Evolutionary conservation across 208 protist genomes (phyloP), one percentile per base, ranked within the genome.

Genomic region (Trypanosoma lewisi): DNA sequence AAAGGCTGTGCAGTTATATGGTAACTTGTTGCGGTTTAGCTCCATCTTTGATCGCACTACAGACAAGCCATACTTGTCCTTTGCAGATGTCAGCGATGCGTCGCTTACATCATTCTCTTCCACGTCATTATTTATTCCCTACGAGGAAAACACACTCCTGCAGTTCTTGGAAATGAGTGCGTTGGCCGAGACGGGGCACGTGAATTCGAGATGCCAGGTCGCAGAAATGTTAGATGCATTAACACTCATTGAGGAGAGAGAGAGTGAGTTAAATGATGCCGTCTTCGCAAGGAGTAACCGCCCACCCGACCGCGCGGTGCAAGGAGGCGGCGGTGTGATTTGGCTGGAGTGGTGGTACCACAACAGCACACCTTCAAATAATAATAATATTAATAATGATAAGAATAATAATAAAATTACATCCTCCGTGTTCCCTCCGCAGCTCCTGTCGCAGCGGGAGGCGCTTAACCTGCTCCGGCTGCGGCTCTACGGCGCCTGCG

Each of bases 121-220:
- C 27, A 4, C 67, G 28, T 37, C 44, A 48, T 49, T 4, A 11
- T 17, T 63, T 47, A 25, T 53, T 48, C 34, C 56, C 16, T 14
- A 19, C 6, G n/a, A 37, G 12, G 42, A 49, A 14, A 66, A 77
- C 27, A 73, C 70, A 23, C 31, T 90, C 9, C 71, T 69, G 5
- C 67, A 56, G 25, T 64, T 93, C 6, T 37, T 90, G 6, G 87
- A 90, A 61, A 25, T 59, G 31, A 73, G 88, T 48, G 73, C 73
- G 21, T 68, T 87, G 21, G 70, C 75, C 0, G 83, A 88, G 77
- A 82, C 70, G 37, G 87, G 83, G 42, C 67, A 68, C 37, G 31
- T 23, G 16, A 2, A 25, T 11, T 67, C 59, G 4, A 31, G 60
- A 8, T 51, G 17, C 9, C 17, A 61, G 21, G 79, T 74, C 6